Percentiles rank a stretch among this genome's conserved stretches.
Evolutionary conservation across 345 rosid species (phyloP).

Genomic region (Salix koriyanagi): DNA sequence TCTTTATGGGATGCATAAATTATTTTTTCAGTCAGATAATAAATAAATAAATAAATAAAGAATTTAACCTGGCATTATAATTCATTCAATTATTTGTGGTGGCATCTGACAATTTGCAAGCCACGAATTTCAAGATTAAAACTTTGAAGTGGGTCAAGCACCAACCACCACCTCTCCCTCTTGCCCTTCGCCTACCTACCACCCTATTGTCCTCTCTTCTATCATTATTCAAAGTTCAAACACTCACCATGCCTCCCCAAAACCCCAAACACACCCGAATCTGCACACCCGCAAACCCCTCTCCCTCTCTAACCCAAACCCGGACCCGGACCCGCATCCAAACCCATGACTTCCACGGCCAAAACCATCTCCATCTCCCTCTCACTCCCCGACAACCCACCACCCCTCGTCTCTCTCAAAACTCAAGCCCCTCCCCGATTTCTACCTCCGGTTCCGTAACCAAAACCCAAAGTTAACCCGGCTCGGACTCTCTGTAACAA

Average conservation of each 20-base stretch:
- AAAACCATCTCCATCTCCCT: conserved; percentile 48
- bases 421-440: conserved; percentile 20
- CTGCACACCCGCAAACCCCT: background rate
- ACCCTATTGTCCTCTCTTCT: conserved; percentile 1
- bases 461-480: conserved; percentile 31
- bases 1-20: too few relatives aligned
- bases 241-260: conserved; percentile 13
- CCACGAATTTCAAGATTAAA: background rate
- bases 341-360: conserved; percentile 51
- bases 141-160: background rate
- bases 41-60: too few relatives aligned
- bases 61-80: too few relatives aligned
- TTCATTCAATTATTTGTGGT: too few relatives aligned
- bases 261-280: conserved; percentile 17
- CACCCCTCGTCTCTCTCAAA: background rate
- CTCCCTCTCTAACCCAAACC: conserved; percentile 4
- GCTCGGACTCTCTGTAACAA: conserved; percentile 21
- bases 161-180: conserved; percentile 4
- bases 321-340: conserved; percentile 8
- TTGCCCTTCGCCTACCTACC: conserved; percentile 1
- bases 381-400: conserved; percentile 33
- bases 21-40: too few relatives aligned
- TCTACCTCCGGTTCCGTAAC: conserved; percentile 21
- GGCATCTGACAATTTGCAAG: too few relatives aligned
- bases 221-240: conserved; percentile 9